Conservation (phyloP, 257 asterid genomes). For the Solanum bulbocastanum region DNA sequence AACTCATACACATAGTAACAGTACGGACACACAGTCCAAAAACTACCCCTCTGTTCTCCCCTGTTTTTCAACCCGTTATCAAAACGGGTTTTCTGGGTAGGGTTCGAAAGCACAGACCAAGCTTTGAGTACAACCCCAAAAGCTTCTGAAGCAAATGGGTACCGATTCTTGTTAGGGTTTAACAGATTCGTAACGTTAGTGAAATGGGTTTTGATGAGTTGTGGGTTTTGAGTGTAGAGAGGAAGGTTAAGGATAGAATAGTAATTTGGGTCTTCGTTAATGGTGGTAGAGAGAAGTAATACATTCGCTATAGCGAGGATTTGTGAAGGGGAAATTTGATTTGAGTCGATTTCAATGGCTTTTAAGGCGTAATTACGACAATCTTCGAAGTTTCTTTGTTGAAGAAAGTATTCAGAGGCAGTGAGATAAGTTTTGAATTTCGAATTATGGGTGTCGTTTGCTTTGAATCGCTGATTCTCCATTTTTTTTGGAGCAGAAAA, state of each 20-base stretch:
- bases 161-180: constrained; percentile 30
- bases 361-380: constrained; percentile 31
- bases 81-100: not conserved
- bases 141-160: constrained; percentile 35
- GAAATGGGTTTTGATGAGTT: constrained; percentile 15
- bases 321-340: constrained; percentile 19
- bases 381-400: constrained; percentile 18
- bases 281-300: constrained; percentile 17
- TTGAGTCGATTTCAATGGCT: constrained; percentile 30
- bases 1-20: constrained; percentile 48
- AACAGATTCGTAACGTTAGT: constrained; percentile 13
- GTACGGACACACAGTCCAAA: constrained; percentile 67
- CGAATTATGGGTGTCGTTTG: not conserved
- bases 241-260: constrained; percentile 42
- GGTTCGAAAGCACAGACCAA: constrained; percentile 21
- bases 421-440: not conserved
- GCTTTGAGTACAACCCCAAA: constrained; percentile 21
- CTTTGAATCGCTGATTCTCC: not conserved
- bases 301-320: constrained; percentile 32
- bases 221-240: constrained; percentile 20
- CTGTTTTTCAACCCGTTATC: not conserved
- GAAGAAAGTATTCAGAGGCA: not conserved
- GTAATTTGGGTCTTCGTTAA: constrained; percentile 19
- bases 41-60: not conserved
- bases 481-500: not conserved